A percentile compares a stretch with the other conserved stretches of the same genome.
phyloP scores from a whole-genome alignment of 2,329 filamentous ascomycete genomes.

The Alternaria viburni region DNA sequence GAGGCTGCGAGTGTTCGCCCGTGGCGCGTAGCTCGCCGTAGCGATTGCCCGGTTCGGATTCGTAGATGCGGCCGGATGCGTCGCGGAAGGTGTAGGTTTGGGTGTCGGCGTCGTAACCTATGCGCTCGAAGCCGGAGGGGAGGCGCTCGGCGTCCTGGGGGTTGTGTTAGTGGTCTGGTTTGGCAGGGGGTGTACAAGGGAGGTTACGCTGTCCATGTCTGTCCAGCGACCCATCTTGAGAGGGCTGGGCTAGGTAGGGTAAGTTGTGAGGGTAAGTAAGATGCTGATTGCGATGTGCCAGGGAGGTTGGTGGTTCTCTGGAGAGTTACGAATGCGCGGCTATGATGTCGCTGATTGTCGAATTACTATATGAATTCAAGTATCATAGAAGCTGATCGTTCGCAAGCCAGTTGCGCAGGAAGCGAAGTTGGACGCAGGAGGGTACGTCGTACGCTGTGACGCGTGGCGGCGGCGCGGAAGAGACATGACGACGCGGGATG shows the following conservation, averaged over 20 bases:
- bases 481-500: neutral
- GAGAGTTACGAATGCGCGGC: neutral
- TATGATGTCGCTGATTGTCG: neutral
- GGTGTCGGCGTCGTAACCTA: slow-evolving; percentile 64
- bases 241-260: slow-evolving; percentile 2
- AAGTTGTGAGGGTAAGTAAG: neutral
- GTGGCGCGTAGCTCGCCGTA: slow-evolving; percentile 54
- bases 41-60: slow-evolving; percentile 57
- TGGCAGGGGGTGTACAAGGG: no score
- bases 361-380: no score
- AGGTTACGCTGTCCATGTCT: slow-evolving; percentile 30
- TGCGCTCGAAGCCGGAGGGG: slow-evolving; percentile 61
- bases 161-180: neutral
- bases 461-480: neutral
- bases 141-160: slow-evolving; percentile 59
- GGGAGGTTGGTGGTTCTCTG: neutral
- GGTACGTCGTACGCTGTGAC: neutral
- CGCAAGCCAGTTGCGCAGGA: neutral
- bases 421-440: neutral
- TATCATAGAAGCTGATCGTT: no score
- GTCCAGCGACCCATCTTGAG: slow-evolving; percentile 35
- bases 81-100: slow-evolving; percentile 62
- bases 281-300: neutral
- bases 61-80: slow-evolving; percentile 57
- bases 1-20: slow-evolving; percentile 12